Evolutionary conservation across 768 basidiomycete species (phyloP).

Genomic region (Harrya chromipes): DNA sequence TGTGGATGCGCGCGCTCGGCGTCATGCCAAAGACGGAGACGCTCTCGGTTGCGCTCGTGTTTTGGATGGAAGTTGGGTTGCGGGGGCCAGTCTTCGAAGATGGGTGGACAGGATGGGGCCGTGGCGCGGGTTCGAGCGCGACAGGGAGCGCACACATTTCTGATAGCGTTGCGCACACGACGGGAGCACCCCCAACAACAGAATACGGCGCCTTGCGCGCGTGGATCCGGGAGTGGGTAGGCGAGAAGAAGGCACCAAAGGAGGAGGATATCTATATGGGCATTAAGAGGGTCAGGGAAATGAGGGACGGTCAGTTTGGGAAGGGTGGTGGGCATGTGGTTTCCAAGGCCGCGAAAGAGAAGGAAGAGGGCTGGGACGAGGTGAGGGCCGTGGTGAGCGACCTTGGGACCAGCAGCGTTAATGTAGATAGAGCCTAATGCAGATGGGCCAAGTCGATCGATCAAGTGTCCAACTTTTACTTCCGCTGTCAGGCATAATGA

Average conservation of each 20-base stretch:
- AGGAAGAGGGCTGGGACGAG: too few species aligned
- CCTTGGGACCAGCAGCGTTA: too few species aligned
- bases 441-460: too few species aligned
- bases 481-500: too few species aligned
- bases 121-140: too few species aligned
- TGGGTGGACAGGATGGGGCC: constrained; percentile 27
- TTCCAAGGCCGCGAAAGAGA: too few species aligned
- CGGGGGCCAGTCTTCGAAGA: constrained; percentile 57
- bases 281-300: constrained; percentile 25
- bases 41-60: constrained; percentile 58
- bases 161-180: too few species aligned
- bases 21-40: constrained; percentile 54
- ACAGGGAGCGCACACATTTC: too few species aligned
- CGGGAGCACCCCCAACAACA: constrained; percentile 8
- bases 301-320: constrained; percentile 26
- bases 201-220: constrained; percentile 26
- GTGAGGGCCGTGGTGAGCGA: too few species aligned
- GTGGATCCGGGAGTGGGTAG: constrained; percentile 63
- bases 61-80: constrained; percentile 70
- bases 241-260: constrained; percentile 42
- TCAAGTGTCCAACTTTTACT: too few species aligned
- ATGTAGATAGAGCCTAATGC: too few species aligned
- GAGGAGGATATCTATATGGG: constrained; percentile 36
- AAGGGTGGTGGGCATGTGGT: too few species aligned
- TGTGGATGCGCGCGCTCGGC: constrained; percentile 68